Evolutionary conservation across 202 grass and related monocot species (phyloP), one percentile per base, ranked within the genome.

Genomic region (Eragrostis tef): DNA sequence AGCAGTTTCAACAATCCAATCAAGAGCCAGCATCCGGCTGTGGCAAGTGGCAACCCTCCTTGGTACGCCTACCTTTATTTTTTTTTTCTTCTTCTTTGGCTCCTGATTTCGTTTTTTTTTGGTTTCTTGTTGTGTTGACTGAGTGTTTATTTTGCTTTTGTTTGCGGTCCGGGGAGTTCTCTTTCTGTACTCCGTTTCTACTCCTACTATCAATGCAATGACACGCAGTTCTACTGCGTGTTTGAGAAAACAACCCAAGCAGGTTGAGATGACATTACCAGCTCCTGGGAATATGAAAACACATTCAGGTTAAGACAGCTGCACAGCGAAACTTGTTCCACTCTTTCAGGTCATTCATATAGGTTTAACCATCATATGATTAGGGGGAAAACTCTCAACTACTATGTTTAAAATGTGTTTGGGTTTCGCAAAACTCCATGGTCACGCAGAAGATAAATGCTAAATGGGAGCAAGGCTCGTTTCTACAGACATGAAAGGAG

Each of bases 221-320:
- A 54, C 51, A 54, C 0, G 17, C 19, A 54, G 51, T 54, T 54
- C 51, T 54, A 17, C n/a, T 2, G 17, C 17, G 17, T 54, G 17
- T 19, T 52, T 16, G 6, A 5, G 50, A 19, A 21, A 56, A 21
- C 52, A 56, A 56, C 52, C 52, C 52, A 56, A 56, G 52, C 52
- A 56, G 52, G n/a, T 69, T 84, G 19, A 52, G 70, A 84, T 25
- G 51, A 44, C 9, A 79, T 83, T 47, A 42, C 49, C 41, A 87
- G 11, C 48, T 73, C 29, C 21, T 42, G 50, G 24, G 50, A 44
- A 79, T 62, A 67, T 27, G 14, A 60, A 83, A 60, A 27, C 4
- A 8, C 26, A 73, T 83, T 22, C 50, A 6, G 14, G 9, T 79
- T 9, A 17, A 43, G n/a, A 14, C 10, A 73, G 6, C 74, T 73